phyloP scores from a whole-genome alignment of 371 early-diverging fungal genomes.

The Circinella minor region DNA sequence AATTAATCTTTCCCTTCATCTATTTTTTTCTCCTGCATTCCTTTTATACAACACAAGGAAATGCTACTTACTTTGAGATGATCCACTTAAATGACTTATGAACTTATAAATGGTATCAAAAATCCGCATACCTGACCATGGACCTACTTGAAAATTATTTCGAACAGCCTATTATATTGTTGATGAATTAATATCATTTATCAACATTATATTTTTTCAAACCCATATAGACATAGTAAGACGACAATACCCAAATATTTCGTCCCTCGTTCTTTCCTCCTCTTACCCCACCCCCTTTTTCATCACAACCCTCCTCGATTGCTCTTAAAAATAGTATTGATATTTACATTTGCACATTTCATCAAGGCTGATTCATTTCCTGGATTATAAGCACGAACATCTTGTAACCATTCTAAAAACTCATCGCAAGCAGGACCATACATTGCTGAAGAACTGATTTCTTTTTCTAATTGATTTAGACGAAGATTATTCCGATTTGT shows the following conservation, averaged over 20 bases:
- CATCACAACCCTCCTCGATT: too few species aligned
- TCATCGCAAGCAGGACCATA: slow-evolving; percentile 51
- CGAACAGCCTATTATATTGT: slow-evolving; percentile 11
- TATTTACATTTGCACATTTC: slow-evolving; percentile 30
- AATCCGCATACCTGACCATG: slow-evolving; percentile 38
- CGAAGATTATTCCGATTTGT: slow-evolving; percentile 27
- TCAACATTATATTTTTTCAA: neutral
- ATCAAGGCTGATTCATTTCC: slow-evolving; percentile 34
- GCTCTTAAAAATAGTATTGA: too few species aligned
- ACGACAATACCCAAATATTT: neutral
- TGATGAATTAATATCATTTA: neutral
- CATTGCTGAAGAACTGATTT: slow-evolving; percentile 27
- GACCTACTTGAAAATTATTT: slow-evolving; percentile 18
- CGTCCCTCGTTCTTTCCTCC: neutral
- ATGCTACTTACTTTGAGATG: slow-evolving; percentile 25
- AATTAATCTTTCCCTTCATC: neutral
- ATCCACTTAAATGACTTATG: neutral
- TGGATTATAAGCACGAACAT: slow-evolving; percentile 35
- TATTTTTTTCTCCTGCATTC: neutral
- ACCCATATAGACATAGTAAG: too few species aligned
- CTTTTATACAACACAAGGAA: neutral
- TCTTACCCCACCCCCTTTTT: too few species aligned
- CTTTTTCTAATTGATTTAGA: slow-evolving; percentile 29
- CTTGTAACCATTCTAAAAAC: slow-evolving; percentile 37
- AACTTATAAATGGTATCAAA: slow-evolving; percentile 23